Conservation (phyloP, 2,329 filamentous ascomycete genomes). For the Aureobasidium sp. region DNA sequence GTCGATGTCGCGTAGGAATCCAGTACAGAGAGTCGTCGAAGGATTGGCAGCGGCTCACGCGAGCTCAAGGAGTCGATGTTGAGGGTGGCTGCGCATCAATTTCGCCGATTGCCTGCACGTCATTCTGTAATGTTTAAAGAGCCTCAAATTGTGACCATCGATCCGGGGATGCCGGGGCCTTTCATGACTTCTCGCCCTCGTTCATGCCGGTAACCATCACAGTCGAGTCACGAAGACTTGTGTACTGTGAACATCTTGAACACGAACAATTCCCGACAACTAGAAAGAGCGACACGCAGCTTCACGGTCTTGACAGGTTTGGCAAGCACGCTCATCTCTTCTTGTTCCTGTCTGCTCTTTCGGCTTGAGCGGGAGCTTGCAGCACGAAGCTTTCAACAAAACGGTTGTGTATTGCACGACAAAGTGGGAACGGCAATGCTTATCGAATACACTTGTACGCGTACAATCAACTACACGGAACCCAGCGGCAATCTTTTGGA, state of each 20-base stretch:
- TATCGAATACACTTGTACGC: background rate
- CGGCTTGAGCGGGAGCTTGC: background rate
- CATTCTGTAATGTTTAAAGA: background rate
- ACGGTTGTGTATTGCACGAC: background rate
- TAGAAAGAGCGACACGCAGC: background rate
- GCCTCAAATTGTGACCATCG: slow-evolving; percentile 1
- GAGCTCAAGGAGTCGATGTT: background rate
- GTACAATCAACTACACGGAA: background rate
- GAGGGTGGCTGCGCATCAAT: background rate
- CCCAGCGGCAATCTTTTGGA: background rate
- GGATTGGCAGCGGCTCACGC: background rate
- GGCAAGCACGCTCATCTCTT: background rate
- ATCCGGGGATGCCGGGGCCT: slow-evolving; percentile 2
- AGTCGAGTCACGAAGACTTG: background rate
- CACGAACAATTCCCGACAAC: background rate
- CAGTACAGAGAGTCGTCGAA: background rate
- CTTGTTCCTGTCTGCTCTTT: background rate
- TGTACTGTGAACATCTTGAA: background rate
- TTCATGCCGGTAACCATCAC: background rate
- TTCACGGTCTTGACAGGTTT: background rate
- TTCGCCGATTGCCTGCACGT: background rate
- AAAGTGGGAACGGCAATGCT: background rate
- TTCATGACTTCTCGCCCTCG: background rate
- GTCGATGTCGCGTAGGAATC: background rate
- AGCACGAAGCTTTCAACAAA: background rate